These are phyloP conservation scores for Dendrocalamus latiflorus DNA, from an alignment of 202 grass and related monocot genomes.

Conservation along the genomic window DNA sequence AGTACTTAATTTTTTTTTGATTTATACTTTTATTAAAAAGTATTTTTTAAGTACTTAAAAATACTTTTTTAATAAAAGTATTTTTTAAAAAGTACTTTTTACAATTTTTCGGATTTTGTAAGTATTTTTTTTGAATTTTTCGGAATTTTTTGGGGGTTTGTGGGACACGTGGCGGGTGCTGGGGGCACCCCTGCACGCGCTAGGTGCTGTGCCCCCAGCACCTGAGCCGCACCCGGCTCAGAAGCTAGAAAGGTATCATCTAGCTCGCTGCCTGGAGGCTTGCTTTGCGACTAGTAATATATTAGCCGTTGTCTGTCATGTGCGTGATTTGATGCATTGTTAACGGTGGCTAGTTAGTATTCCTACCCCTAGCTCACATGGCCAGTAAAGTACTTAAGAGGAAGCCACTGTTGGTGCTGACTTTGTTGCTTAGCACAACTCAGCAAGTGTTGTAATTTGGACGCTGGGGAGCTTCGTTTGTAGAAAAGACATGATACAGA, in stretches of 20 bases:
- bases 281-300: constrained; percentile 2
- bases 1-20: too few species aligned
- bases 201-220: too few species aligned
- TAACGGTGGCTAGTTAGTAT: neutral
- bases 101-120: too few species aligned
- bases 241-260: neutral
- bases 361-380: neutral
- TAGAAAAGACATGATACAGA: neutral
- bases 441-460: neutral
- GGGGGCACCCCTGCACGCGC: too few species aligned
- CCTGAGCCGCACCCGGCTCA: too few species aligned
- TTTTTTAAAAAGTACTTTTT: too few species aligned
- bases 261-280: neutral
- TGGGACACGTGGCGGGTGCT: too few species aligned
- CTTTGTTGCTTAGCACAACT: neutral
- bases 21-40: too few species aligned
- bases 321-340: constrained; percentile 23
- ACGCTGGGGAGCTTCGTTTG: neutral
- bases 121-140: too few species aligned
- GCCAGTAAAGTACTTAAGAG: neutral
- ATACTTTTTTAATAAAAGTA: too few species aligned
- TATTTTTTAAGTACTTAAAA: too few species aligned
- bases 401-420: constrained; percentile 5
- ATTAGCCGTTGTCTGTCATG: neutral
- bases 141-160: too few species aligned